Base-by-base conservation (phyloP, 768 basidiomycete species). In the Obba rivulosa region DNA sequence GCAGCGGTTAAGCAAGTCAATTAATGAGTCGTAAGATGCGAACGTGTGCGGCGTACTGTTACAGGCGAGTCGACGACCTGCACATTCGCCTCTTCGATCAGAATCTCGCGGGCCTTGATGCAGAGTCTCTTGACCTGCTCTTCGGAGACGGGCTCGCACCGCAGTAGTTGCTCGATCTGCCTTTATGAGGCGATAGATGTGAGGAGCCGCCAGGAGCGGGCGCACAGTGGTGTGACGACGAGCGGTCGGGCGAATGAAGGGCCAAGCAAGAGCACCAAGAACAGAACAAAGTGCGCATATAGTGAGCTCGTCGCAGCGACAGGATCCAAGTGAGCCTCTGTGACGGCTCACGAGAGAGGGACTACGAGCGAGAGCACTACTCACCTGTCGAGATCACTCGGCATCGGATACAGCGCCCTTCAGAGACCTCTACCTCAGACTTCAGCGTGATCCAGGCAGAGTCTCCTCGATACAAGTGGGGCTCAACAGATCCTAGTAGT, bases 1-100 rank as follows among this genome's bases (percentile, higher is more conserved):
- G 16, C 31, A 3, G 24, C 11, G 36, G 21, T 28, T 3, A 44
- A 10, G 22, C 20, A n/a, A n/a, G n/a, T n/a, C n/a, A n/a, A n/a
- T n/a, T n/a, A n/a, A 5, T n/a, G n/a, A 16, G 17, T 13, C 39
- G 39, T 46, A 49, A 40, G 38, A 43, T 64, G 62, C 39, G 59
- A 18, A 59, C 57, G 66, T 60, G 45, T 60, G 71, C n/a, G n/a
- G n/a, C 81, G 69, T 70, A 85, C 93, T 58, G 95, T 97, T 13
- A 97, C 93, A 13, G 95, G 95, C 39, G 92, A 85, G 70, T 97
- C 94, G 28, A 98, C 88, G 55, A 85, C 81, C 65, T 97, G 94
- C 1, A 99, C 93, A 64, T 99, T 99, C 2, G 88, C 95, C 68
- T 98, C 95, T 68, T 98, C 95, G 59, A 97, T 91, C 25, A 97